Evolutionary conservation across 163 green algal genomes (phyloP), one percentile per base, ranked within the genome.

Genomic region (Dunaliella salina): DNA sequence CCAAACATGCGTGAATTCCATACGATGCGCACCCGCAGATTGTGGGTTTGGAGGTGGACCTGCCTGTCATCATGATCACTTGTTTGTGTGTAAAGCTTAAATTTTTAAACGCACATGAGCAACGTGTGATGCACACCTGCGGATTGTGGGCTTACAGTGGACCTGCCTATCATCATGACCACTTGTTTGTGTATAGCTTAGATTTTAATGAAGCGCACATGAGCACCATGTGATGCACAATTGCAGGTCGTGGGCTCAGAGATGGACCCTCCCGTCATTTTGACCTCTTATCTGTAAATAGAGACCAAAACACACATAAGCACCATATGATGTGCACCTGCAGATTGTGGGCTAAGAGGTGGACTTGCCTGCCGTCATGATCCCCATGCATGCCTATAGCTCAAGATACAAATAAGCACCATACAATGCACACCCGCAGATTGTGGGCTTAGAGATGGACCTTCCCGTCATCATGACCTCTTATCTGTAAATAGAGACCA

Each of bases 401-500:
- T 69, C 15, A 69, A 69, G 57, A 69, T 18, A 69, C 15, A 18
- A 26, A 69, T 18, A 15, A 26, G 57, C 57, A 18, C 57, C 15
- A 18, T 69, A 15, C 33, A n/a, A n/a, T n/a, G n/a, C n/a, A n/a
- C n/a, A n/a, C n/a, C n/a, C n/a, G n/a, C n/a, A n/a, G n/a, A n/a
- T n/a, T n/a, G n/a, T n/a, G n/a, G n/a, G n/a, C n/a, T 87, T 99
- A 35, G 96, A 99, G 85, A 87, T 99, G 83, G 95, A 98, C 82
- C 86, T 99, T 24, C 97, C 97, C 5, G 96, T 99, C 46, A 98
- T 99, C 75, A 98, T 99, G 96, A 99, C 99, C 96, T 98, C 95
- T 0, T 8, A 50, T 8, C 4, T 8, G 40, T 50, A 50, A 50
- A n/a, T n/a, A n/a, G n/a, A n/a, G n/a, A n/a, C n/a, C n/a, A n/a